phyloP scores from a whole-genome alignment of 371 early-diverging fungal genomes.

The Coemansia sp. region DNA sequence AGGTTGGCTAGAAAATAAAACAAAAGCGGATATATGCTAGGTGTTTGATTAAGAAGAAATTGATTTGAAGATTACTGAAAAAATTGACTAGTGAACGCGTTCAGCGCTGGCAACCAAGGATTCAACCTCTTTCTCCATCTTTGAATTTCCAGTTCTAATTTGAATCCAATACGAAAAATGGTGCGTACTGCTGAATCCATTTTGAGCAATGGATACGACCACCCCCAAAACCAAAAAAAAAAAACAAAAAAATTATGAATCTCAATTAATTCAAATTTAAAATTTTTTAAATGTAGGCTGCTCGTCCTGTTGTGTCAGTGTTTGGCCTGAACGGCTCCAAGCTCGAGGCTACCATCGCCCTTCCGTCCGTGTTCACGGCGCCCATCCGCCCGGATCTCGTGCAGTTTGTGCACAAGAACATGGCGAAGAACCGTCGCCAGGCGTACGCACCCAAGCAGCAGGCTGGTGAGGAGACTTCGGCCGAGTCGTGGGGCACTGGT shows the following conservation, averaged over 20 bases:
- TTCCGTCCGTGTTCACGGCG: conserved; percentile 97
- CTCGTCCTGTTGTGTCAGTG: conserved; percentile 84
- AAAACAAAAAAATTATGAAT: neutral
- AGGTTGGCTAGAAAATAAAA: neutral
- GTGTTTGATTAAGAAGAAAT: neutral
- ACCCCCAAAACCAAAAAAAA: neutral
- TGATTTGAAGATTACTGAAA: neutral
- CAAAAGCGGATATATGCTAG: neutral
- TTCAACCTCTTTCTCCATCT: neutral
- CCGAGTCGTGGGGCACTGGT: conserved; percentile 99
- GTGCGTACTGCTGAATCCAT: neutral
- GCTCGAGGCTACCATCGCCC: conserved; percentile 71
- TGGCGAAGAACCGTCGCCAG: conserved; percentile 99
- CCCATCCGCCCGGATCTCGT: conserved; percentile 99
- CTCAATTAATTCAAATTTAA: neutral
- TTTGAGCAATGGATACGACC: neutral
- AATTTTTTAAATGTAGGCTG: conserved; percentile 37
- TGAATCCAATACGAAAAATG: neutral
- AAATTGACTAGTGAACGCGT: neutral
- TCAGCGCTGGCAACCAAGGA: neutral
- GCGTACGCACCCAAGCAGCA: conserved; percentile 96
- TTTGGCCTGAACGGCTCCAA: conserved; percentile 78
- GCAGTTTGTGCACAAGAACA: conserved; percentile 93
- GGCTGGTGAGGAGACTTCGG: conserved; percentile 99
- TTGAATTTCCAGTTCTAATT: neutral